Evolutionary conservation across 371 early-diverging fungal genomes (phyloP).

Genomic region (Actinomortierella wolfii): DNA sequence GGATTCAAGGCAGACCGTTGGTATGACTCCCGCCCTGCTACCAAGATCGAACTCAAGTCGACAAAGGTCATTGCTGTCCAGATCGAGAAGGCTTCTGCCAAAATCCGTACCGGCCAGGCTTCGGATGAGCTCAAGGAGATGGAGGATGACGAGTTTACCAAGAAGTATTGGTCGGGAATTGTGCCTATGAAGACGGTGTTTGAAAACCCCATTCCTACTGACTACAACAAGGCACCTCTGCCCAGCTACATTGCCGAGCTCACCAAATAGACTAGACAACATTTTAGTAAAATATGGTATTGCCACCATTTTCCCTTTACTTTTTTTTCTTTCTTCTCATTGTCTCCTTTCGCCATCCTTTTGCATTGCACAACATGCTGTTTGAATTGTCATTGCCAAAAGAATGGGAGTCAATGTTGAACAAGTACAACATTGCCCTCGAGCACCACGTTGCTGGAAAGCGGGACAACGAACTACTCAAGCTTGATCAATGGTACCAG

Average conservation of each 20-base stretch:
- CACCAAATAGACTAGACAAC: too few species aligned
- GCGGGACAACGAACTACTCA: conserved; percentile 23
- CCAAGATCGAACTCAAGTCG: conserved; percentile 37
- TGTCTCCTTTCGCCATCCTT: too few species aligned
- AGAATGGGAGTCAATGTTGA: conserved; percentile 22
- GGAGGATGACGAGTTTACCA: conserved; percentile 28
- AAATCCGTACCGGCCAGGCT: conserved; percentile 33
- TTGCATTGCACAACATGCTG: too few species aligned
- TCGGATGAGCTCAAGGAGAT: conserved; percentile 45
- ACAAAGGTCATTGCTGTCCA: conserved; percentile 50
- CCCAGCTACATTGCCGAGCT: conserved; percentile 18
- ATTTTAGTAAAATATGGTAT: too few species aligned
- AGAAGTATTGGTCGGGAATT: conserved; percentile 36
- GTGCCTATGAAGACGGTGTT: conserved; percentile 37
- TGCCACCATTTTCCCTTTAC: too few species aligned
- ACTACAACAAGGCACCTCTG: conserved; percentile 12
- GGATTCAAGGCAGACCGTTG: conserved; percentile 44
- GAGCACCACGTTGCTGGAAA: conserved; percentile 25
- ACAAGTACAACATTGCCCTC: conserved; percentile 24
- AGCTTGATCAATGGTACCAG: conserved; percentile 45
- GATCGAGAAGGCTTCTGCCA: conserved; percentile 49
- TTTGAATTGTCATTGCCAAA: too few species aligned
- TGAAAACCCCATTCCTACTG: conserved; percentile 22
- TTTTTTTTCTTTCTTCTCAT: too few species aligned
- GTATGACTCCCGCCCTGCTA: conserved; percentile 40